Conservation (phyloP, 139 green algal species). For the Protoeuglena noctilucae region DNA sequence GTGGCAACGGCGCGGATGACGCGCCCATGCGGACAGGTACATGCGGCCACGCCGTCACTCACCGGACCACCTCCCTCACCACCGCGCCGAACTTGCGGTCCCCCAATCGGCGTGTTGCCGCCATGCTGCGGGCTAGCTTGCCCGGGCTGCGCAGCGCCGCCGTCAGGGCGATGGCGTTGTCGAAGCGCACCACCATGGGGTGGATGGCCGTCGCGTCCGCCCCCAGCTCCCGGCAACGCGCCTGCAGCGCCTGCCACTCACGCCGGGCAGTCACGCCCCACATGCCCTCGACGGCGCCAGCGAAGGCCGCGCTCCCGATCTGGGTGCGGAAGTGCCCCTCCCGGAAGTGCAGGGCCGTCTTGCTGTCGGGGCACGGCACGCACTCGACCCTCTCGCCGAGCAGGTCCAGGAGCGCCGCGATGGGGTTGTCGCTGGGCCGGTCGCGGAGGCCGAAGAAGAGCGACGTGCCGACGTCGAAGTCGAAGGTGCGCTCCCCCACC, state of each 20-base stretch:
- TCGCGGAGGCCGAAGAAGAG: constrained; percentile 26
- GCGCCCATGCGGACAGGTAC: not conserved
- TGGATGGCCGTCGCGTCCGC: constrained; percentile 9
- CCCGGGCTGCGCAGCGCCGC: constrained; percentile 1
- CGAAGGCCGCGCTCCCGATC: constrained; percentile 27
- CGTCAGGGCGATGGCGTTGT: constrained; percentile 8
- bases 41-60: not conserved
- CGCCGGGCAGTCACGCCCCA: constrained; percentile 8
- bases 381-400: constrained; percentile 15
- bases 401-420: constrained; percentile 13
- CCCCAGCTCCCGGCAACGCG: constrained; percentile 4
- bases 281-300: constrained; percentile 7
- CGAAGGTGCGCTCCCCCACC: constrained; percentile 11
- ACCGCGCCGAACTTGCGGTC: constrained; percentile 12
- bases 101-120: not conserved
- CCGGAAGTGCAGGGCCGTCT: constrained; percentile 34
- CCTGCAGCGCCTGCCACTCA: constrained; percentile 14
- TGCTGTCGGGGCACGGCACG: constrained; percentile 15
- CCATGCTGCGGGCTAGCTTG: constrained; percentile 1
- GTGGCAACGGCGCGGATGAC: not conserved
- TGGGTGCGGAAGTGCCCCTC: constrained; percentile 32
- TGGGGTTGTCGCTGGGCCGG: constrained; percentile 13
- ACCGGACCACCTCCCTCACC: constrained; percentile 6
- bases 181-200: constrained; percentile 17
- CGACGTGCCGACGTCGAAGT: constrained; percentile 35